phyloP scores from a whole-genome alignment of 192 early-diverging fungal genomes.

The Pecoramyces ruminantium region DNA sequence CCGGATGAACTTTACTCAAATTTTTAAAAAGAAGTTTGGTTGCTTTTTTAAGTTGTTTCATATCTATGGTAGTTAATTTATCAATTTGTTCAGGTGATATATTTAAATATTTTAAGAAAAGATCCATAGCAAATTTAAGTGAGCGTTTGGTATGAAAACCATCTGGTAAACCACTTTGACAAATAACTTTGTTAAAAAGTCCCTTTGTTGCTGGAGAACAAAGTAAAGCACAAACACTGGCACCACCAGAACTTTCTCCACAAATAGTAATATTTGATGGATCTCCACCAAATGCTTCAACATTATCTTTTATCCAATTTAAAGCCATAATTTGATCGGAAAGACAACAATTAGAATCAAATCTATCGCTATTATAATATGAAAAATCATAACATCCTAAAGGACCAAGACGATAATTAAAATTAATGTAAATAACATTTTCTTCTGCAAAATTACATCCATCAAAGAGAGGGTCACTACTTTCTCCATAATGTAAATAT shows the following conservation, averaged over 20 bases:
- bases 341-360: background rate
- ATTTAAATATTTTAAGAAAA: background rate
- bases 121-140: background rate
- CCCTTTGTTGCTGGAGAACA: background rate
- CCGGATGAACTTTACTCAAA: background rate
- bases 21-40: background rate
- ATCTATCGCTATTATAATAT: background rate
- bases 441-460: background rate
- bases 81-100: background rate
- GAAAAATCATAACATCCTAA: constrained; percentile 14
- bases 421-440: background rate
- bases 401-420: constrained; percentile 21
- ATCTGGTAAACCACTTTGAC: background rate
- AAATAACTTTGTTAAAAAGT: background rate
- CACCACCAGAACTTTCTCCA: constrained; percentile 33
- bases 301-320: constrained; percentile 14
- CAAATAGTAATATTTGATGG: constrained; percentile 28
- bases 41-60: background rate
- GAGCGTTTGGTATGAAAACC: background rate
- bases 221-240: background rate
- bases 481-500: background rate
- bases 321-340: background rate
- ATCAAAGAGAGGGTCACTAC: background rate
- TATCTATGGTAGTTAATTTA: background rate
- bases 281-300: constrained; percentile 47